Evolutionary conservation across 345 rosid species (phyloP).

Genomic region (Bretschneidera sinensis): DNA sequence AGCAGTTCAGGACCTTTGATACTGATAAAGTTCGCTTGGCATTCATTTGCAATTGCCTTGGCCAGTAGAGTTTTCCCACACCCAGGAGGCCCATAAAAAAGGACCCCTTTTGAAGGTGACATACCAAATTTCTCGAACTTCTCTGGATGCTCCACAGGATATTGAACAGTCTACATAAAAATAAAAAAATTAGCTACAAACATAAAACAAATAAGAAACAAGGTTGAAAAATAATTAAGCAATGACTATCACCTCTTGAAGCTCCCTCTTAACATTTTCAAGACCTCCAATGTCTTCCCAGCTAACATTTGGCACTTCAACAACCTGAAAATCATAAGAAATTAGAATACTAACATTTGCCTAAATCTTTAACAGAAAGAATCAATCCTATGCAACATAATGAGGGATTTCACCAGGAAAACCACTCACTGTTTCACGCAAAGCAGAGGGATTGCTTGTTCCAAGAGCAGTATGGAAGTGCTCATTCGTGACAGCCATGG

Average conservation of each 20-base stretch:
- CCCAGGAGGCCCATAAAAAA: constrained; percentile 71
- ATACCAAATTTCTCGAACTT: constrained; percentile 73
- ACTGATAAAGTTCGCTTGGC: constrained; percentile 73
- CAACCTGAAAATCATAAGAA: constrained; percentile 33
- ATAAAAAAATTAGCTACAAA: constrained; percentile 3
- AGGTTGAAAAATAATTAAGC: not conserved
- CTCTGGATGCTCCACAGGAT: constrained; percentile 84
- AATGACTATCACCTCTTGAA: constrained; percentile 48
- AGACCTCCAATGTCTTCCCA: constrained; percentile 78
- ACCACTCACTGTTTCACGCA: constrained; percentile 49
- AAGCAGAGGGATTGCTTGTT: constrained; percentile 64
- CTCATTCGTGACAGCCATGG: constrained; percentile 66
- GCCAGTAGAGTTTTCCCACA: constrained; percentile 71
- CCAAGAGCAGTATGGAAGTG: constrained; percentile 73
- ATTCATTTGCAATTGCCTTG: constrained; percentile 64
- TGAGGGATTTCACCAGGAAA: not conserved
- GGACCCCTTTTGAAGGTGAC: constrained; percentile 78
- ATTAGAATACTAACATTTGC: constrained; percentile 11
- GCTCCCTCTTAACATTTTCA: constrained; percentile 68
- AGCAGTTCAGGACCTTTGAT: constrained; percentile 71
- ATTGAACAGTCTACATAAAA: constrained; percentile 54
- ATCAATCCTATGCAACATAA: not conserved
- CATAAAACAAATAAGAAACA: constrained; percentile 1
- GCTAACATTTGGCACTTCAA: constrained; percentile 67
- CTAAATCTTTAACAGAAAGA: not conserved